Percentiles rank a stretch among this genome's conserved stretches.
Conservation (phyloP, 2,329 filamentous ascomycete species). For the Aspergillus spinulosporus region DNA sequence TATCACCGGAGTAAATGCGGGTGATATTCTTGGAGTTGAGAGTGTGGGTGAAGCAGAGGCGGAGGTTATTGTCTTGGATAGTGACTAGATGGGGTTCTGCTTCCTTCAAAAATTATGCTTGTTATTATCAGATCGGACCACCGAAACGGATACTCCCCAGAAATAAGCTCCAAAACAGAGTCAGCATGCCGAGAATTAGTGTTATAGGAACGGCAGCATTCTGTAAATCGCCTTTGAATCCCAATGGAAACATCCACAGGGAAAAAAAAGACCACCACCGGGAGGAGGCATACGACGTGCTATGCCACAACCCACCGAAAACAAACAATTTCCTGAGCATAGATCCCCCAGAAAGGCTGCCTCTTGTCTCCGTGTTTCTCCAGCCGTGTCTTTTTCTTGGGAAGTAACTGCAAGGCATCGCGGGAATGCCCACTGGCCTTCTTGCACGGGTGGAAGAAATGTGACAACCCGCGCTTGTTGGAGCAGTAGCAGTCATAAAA, state of each 20-base stretch:
- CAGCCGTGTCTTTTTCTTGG: not conserved
- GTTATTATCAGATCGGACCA: not conserved
- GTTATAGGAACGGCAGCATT: not conserved
- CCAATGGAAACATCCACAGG: not conserved
- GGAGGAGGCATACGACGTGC: not conserved
- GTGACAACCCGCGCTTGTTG: not conserved
- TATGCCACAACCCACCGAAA: constrained; percentile 1
- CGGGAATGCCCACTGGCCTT: not conserved
- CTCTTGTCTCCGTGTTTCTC: not conserved
- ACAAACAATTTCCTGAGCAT: not conserved
- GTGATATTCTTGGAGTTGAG: constrained; percentile 65
- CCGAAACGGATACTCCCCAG: not conserved
- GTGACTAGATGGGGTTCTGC: constrained; percentile 45
- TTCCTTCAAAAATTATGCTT: not conserved
- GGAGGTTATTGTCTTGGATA: constrained; percentile 69
- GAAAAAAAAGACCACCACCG: not conserved
- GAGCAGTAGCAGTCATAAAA: not conserved
- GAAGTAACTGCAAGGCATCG: not conserved
- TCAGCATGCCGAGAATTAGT: not conserved
- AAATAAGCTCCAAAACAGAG: not conserved
- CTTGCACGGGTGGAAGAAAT: not conserved
- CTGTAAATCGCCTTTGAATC: not conserved
- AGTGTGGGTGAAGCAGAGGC: constrained; percentile 68
- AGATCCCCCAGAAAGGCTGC: not conserved
- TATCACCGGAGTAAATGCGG: constrained; percentile 63